Evolutionary conservation across 495 filamentous ascomycete species (phyloP).

Genomic region (Lentithecium fluviatile): DNA sequence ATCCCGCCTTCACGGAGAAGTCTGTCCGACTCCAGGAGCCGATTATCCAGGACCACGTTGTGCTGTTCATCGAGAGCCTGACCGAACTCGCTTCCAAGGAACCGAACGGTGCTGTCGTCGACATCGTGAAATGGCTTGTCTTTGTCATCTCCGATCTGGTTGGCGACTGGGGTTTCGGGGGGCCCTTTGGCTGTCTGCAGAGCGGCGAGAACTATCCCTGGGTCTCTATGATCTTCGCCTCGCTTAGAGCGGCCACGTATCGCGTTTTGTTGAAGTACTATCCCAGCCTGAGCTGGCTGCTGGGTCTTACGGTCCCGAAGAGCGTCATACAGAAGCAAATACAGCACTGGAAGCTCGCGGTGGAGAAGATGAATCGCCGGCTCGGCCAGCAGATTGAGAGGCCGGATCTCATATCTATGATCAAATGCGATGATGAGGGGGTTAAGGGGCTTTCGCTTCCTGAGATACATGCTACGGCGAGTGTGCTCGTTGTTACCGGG

Average conservation of each 20-base stretch:
- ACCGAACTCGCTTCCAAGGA: background rate
- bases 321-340: background rate
- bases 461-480: slow-evolving; percentile 8
- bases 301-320: background rate
- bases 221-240: background rate
- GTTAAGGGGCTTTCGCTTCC: too few species aligned
- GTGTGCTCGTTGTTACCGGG: slow-evolving; percentile 33
- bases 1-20: background rate
- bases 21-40: background rate
- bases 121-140: background rate
- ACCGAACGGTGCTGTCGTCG: background rate
- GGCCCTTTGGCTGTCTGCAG: background rate
- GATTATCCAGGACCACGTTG: background rate
- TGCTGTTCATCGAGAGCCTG: background rate
- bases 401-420: background rate
- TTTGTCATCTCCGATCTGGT: background rate
- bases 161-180: background rate
- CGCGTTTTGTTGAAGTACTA: background rate
- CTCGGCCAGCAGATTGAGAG: background rate
- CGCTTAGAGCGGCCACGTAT: background rate
- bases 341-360: background rate
- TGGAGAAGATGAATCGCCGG: background rate
- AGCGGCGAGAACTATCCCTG: background rate
- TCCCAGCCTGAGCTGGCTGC: background rate
- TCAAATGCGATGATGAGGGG: too few species aligned